A percentile compares a stretch with the other conserved stretches of the same genome.
Evolutionary conservation across 768 basidiomycete species (phyloP).

Genomic region (Mycena latifolia): DNA sequence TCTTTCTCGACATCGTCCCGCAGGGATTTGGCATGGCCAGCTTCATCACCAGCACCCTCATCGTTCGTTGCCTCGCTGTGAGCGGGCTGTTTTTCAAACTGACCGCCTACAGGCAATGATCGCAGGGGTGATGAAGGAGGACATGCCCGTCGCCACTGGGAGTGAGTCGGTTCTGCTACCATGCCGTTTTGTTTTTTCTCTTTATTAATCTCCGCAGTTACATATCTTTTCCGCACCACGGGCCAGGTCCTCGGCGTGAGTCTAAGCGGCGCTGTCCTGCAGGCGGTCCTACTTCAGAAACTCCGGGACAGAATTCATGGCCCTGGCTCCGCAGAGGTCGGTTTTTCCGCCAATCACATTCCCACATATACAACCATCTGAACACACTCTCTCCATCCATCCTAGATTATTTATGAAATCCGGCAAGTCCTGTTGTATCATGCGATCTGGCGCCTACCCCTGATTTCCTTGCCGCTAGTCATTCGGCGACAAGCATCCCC

Average conservation of each 20-base stretch:
- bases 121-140: slow-evolving; percentile 80
- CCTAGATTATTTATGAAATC: slow-evolving; percentile 80
- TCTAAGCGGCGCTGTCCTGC: slow-evolving; percentile 85
- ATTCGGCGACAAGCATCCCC: slow-evolving; percentile 80
- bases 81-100: background rate
- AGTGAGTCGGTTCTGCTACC: slow-evolving; percentile 67
- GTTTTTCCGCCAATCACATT: slow-evolving; percentile 43
- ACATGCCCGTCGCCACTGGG: slow-evolving; percentile 91
- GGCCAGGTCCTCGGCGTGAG: slow-evolving; percentile 97
- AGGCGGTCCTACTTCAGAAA: slow-evolving; percentile 79
- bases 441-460: background rate
- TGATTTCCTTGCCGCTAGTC: slow-evolving; percentile 53
- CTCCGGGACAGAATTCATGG: slow-evolving; percentile 83
- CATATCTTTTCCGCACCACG: slow-evolving; percentile 93
- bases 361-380: slow-evolving; percentile 28
- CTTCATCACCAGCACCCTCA: slow-evolving; percentile 87
- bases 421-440: slow-evolving; percentile 52
- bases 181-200: slow-evolving; percentile 9
- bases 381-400: slow-evolving; percentile 15
- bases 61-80: slow-evolving; percentile 62
- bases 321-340: slow-evolving; percentile 77
- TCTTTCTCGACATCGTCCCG: slow-evolving; percentile 85
- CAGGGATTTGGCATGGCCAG: slow-evolving; percentile 89
- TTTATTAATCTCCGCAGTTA: slow-evolving; percentile 63
- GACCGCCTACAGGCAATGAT: slow-evolving; percentile 80